Evolutionary conservation across 164 flowering plant species (phyloP), one percentile per base, ranked within the genome.

Genomic region (Magnolia kwangsiensis): DNA sequence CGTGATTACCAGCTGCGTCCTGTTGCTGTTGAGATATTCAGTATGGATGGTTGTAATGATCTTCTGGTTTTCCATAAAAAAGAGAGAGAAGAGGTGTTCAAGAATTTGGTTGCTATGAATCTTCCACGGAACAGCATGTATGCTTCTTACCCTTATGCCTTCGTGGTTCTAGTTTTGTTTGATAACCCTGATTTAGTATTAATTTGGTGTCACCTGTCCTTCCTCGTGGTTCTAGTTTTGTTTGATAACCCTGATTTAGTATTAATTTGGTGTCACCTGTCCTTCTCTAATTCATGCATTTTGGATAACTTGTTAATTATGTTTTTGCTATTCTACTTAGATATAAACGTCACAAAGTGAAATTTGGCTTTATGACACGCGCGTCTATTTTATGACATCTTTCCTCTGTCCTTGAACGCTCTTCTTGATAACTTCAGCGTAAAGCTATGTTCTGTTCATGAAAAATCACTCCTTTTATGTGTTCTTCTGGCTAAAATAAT

Each of bases 1-100:
- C 98, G 99, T 84, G 99, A 96, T 86, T 96, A 93, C 86, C 98
- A 94, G 87, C 88, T 96, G 51, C 98, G 99, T 27, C 99, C 98
- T 74, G 99, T 96, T 85, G 98, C 99, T 74, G 80, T 96, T 86
- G 99, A 96, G 87, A 88, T 96, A 74, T 96, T 96, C 80, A 96
- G 99, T 85, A 94, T 94, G 96, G 99, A 96, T 89, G 99, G 99
- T 69, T 93, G 94, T 79, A 96, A 96, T 83, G 99, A 96, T 87
- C 98, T 96, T 72, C 88, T 96, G 77, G 98, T 96, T 75, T 96
- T 96, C 86, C 99, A 96, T 88, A 96, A 96, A 80, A 94, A 82
- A 67, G 99, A 96, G 86, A 90, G 99, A 75, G 99, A 96, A 80
- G 99, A 94, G 80, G 98, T 94, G 18, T 96, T 94, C 85, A 93